phyloP scores from a whole-genome alignment of 768 basidiomycete species.

The Leccinum incarnatum region DNA sequence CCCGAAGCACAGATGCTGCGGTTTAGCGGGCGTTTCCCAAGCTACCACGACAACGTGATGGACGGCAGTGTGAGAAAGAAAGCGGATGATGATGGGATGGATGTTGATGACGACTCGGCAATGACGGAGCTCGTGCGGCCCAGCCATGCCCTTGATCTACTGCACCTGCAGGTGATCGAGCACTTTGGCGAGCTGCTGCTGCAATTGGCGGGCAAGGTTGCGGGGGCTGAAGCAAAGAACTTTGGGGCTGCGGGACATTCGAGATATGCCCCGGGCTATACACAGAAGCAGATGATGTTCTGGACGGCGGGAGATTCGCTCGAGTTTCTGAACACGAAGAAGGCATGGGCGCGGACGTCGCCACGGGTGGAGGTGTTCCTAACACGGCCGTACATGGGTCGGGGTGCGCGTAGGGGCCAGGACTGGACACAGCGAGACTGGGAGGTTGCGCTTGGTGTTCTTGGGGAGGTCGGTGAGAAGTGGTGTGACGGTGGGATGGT shows the following conservation, averaged over 20 bases:
- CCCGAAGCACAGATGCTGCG: conserved; percentile 32
- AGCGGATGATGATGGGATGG: conserved; percentile 49
- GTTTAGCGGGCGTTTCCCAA: conserved; percentile 42
- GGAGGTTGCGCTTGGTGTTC: conserved; percentile 47
- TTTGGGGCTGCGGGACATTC: conserved; percentile 41
- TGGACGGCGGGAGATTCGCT: conserved; percentile 60
- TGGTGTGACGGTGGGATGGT: conserved; percentile 60
- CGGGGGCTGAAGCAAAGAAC: conserved; percentile 16
- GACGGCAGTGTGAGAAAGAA: conserved; percentile 12
- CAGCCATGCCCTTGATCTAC: conserved; percentile 58
- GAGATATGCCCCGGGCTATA: conserved; percentile 54
- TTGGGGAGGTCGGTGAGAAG: conserved; percentile 46
- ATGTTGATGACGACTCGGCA: conserved; percentile 55
- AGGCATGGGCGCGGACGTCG: conserved; percentile 30
- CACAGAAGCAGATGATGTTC: conserved; percentile 38
- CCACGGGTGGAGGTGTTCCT: conserved; percentile 55
- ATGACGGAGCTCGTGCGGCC: conserved; percentile 39
- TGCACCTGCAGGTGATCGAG: conserved; percentile 67
- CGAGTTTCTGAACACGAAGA: conserved; percentile 50
- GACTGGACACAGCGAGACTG: conserved; percentile 75
- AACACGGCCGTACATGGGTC: conserved; percentile 42
- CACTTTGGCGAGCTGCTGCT: conserved; percentile 63
- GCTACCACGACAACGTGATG: conserved; percentile 33
- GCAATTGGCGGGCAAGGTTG: conserved; percentile 52
- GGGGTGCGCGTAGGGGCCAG: conserved; percentile 62